Base-by-base conservation (phyloP, 768 basidiomycete species). In the Lactifluus piperatus region DNA sequence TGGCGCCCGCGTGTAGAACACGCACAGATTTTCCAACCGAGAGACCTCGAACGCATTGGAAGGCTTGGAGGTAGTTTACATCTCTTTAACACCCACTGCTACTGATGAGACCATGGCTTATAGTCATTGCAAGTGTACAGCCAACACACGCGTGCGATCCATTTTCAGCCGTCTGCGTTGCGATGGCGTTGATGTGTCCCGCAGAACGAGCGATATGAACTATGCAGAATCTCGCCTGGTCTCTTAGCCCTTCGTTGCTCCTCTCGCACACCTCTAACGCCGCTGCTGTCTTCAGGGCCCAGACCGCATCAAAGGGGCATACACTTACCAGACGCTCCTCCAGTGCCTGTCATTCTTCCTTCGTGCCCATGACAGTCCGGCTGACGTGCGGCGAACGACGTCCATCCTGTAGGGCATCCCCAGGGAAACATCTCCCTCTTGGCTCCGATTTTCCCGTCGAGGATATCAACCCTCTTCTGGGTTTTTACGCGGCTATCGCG, bases 371-470 rank as follows among this genome's bases (percentile, higher is more conserved):
- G 11, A 20, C n/a, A 22, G 44, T 18, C 16, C 20, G 5, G 29
- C 51, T 46, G 48, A 37, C 32, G 46, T 5, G 32, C 9, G 24
- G 30, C 9, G 24, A 16, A 13, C 37, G 26, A 32, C 37, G 22
- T 51, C 26, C 51, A 8, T 46, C 34, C 24, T 20, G 29, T 56
- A 85, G 82, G 59, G 70, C 70, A 3, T 85, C 86, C 11, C 74
- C 69, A 5, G 71, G 73, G n/a, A 71, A 77, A 0, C 69, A 84
- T 14, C 77, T 94, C 2, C 85, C 92, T 0, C 77, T 97, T 1
- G 94, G 95, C 2, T 91, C 92, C 3, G 94, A 97, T 70, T 97
- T 97, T 71, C 95, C 95, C 0, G 85, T 97, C 3, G 94, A 97
- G 71, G 80, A 82, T 10, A 85, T 95, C 54, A 91, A 95, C 67